phyloP scores from a whole-genome alignment of 805 yeast genomes.

The Candida saitoana region DNA sequence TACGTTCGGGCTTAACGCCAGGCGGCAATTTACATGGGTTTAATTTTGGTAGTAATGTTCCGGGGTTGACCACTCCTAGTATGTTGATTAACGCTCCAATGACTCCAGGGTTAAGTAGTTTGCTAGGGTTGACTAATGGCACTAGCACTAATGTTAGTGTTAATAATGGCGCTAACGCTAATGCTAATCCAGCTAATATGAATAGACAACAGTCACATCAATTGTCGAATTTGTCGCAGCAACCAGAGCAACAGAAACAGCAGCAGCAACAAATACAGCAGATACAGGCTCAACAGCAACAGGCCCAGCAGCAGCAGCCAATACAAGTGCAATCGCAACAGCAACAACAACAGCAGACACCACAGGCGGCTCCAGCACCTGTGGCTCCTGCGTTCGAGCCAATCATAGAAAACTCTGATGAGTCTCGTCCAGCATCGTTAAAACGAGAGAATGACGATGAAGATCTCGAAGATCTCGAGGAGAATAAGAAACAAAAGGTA shows the following conservation, averaged over 20 bases:
- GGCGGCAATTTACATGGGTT: slow-evolving; percentile 37
- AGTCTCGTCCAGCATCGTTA: background rate
- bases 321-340: too few species aligned
- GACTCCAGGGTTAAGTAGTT: slow-evolving; percentile 45
- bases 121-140: slow-evolving; percentile 28
- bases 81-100: slow-evolving; percentile 39
- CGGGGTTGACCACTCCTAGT: slow-evolving; percentile 37
- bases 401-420: background rate
- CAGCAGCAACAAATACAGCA: slow-evolving; percentile 11
- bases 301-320: background rate
- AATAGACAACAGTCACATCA: slow-evolving; percentile 8
- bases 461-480: slow-evolving; percentile 7
- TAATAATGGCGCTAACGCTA: background rate
- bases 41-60: slow-evolving; percentile 33
- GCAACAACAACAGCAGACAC: slow-evolving; percentile 7
- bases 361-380: background rate
- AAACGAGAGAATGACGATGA: slow-evolving; percentile 8
- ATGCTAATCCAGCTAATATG: background rate
- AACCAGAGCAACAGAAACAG: slow-evolving; percentile 8
- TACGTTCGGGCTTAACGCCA: slow-evolving; percentile 72
- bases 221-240: slow-evolving; percentile 5
- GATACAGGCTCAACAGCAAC: slow-evolving; percentile 6
- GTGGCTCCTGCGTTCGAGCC: background rate
- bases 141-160: background rate
- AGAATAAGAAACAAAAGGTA: slow-evolving; percentile 2